Percentiles rank a stretch among this genome's conserved stretches.
Conservation (phyloP, 1,139 yeast genomes). For the Arxiozyma heterogenica region DNA sequence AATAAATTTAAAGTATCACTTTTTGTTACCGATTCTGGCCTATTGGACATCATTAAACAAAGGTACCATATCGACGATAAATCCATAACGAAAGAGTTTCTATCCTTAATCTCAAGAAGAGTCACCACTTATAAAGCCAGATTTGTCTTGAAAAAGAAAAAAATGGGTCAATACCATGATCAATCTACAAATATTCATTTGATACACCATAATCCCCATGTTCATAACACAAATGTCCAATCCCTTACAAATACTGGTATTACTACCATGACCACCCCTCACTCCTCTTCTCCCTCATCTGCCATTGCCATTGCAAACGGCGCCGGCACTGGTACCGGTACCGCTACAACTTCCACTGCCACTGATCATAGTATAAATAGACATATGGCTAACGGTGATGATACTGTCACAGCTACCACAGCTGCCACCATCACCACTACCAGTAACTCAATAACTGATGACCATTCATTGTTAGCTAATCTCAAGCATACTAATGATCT, state of each 20-base stretch:
- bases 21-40: conserved; percentile 29
- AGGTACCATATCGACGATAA: conserved; percentile 26
- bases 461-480: neutral
- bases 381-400: too few relatives aligned
- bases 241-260: too few relatives aligned
- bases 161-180: conserved; percentile 17
- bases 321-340: neutral
- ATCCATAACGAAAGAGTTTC: conserved; percentile 26
- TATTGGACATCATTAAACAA: conserved; percentile 25
- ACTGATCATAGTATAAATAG: neutral
- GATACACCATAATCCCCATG: neutral
- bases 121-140: conserved; percentile 31
- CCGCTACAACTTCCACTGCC: too few relatives aligned
- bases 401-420: too few relatives aligned
- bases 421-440: neutral
- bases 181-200: conserved; percentile 4
- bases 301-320: neutral
- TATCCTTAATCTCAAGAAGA: conserved; percentile 30
- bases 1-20: conserved; percentile 29
- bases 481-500: neutral
- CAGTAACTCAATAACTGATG: neutral
- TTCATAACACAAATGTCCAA: too few relatives aligned
- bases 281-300: neutral
- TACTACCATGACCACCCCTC: too few relatives aligned
- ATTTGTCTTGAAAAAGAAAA: conserved; percentile 29